Conservation (phyloP, 2,329 filamentous ascomycete genomes). For the Xylaria sp. region DNA sequence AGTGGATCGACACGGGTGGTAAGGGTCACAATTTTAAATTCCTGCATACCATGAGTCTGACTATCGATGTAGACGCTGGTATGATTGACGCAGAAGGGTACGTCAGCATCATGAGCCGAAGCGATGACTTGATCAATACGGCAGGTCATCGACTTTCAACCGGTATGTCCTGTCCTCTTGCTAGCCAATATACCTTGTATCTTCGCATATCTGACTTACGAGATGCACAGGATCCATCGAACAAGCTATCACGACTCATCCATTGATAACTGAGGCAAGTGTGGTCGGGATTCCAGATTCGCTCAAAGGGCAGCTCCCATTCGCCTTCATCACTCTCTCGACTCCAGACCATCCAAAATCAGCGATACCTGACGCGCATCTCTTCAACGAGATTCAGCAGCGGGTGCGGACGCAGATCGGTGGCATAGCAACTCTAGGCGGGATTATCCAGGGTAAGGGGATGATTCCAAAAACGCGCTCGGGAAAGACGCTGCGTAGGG, state of each 20-base stretch:
- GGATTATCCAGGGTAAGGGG: slow-evolving; percentile 82
- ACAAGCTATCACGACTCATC: slow-evolving; percentile 86
- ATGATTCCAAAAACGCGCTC: slow-evolving; percentile 93
- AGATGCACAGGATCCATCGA: slow-evolving; percentile 76
- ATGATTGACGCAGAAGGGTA: slow-evolving; percentile 81
- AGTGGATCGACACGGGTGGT: slow-evolving; percentile 86
- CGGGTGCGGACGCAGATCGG: slow-evolving; percentile 84
- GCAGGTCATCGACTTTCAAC: slow-evolving; percentile 91
- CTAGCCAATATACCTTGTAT: background rate
- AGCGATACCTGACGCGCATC: slow-evolving; percentile 58
- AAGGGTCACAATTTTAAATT: slow-evolving; percentile 24
- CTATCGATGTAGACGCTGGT: slow-evolving; percentile 70
- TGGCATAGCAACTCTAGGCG: slow-evolving; percentile 84
- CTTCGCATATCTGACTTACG: slow-evolving; percentile 22
- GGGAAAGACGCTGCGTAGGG: slow-evolving; percentile 88
- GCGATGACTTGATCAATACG: slow-evolving; percentile 95
- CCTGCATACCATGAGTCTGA: background rate
- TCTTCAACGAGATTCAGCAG: slow-evolving; percentile 72
- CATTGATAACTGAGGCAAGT: slow-evolving; percentile 81
- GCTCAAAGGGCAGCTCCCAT: slow-evolving; percentile 90
- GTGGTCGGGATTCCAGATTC: slow-evolving; percentile 87
- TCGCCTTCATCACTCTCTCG: slow-evolving; percentile 79
- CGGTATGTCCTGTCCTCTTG: slow-evolving; percentile 62
- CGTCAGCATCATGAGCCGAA: slow-evolving; percentile 70
- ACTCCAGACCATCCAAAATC: slow-evolving; percentile 59